Percentiles rank a stretch among this genome's conserved stretches.
Evolutionary conservation across 352 stramenopile genomes (phyloP).

Genomic region (Pythium brachiatum): DNA sequence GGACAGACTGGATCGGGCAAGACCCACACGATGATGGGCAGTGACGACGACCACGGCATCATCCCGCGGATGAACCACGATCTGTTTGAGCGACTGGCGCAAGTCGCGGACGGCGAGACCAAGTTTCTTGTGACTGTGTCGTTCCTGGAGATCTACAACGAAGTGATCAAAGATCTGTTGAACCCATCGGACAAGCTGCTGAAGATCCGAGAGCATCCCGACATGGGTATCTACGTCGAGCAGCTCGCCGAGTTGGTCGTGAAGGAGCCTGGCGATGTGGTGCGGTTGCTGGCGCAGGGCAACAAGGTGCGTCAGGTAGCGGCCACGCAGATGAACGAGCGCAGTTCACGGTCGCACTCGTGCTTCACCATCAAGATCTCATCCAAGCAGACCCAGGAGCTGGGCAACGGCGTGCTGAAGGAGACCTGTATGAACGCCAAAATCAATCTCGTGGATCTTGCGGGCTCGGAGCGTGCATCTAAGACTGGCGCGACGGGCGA

Average conservation of each 20-base stretch:
- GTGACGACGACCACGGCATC: constrained; percentile 64
- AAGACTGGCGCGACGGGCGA: constrained; percentile 88
- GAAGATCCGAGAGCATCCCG: constrained; percentile 90
- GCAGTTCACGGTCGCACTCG: constrained; percentile 84
- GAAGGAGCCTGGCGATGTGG: constrained; percentile 70
- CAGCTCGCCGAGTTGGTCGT: constrained; percentile 87
- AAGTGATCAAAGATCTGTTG: constrained; percentile 93
- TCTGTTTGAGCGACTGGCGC: constrained; percentile 67
- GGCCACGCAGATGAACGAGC: constrained; percentile 92
- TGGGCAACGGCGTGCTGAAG: constrained; percentile 48
- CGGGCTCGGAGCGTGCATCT: constrained; percentile 82
- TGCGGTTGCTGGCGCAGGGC: constrained; percentile 84
- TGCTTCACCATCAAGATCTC: constrained; percentile 92
- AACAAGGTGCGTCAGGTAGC: constrained; percentile 88
- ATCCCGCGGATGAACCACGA: constrained; percentile 79
- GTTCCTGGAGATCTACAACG: constrained; percentile 96
- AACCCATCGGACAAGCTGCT: constrained; percentile 90
- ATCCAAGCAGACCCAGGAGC: constrained; percentile 64
- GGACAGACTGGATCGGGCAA: constrained; percentile 91
- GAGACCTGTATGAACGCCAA: constrained; percentile 86
- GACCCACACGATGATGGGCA: constrained; percentile 90
- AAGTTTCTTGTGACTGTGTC: constrained; percentile 90
- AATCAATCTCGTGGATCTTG: constrained; percentile 92
- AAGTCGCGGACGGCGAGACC: constrained; percentile 31
- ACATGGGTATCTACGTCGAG: constrained; percentile 93